Evolutionary conservation across 2,329 filamentous ascomycete species (phyloP).

Genomic region (Stagonosporopsis tanaceti): DNA sequence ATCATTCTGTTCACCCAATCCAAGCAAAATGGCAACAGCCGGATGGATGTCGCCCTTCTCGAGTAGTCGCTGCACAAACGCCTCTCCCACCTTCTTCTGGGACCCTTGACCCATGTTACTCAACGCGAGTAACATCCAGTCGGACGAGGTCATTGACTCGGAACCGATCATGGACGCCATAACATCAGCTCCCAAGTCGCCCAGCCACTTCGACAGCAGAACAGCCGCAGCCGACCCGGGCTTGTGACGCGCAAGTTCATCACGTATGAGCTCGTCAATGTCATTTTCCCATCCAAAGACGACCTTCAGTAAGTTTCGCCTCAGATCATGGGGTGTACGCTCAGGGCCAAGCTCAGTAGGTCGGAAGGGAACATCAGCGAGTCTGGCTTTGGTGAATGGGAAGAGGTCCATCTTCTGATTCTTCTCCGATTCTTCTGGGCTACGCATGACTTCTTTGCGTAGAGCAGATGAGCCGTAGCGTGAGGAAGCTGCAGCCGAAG

Average conservation of each 20-base stretch:
- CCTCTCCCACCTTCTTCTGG: conserved; percentile 87
- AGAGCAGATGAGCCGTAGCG: conserved; percentile 70
- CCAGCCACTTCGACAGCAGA: conserved; percentile 90
- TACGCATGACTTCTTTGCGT: conserved; percentile 80
- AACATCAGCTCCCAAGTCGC: conserved; percentile 81
- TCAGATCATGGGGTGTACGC: conserved; percentile 72
- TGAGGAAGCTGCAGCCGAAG: conserved; percentile 58
- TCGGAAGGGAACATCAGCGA: conserved; percentile 84
- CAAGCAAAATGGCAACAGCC: conserved; percentile 89
- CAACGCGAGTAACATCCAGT: conserved; percentile 96
- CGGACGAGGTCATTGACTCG: conserved; percentile 87
- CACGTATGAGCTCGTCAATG: conserved; percentile 79
- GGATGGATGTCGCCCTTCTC: conserved; percentile 91
- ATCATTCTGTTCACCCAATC: conserved; percentile 90
- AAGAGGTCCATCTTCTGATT: conserved; percentile 76
- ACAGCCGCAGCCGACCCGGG: conserved; percentile 79
- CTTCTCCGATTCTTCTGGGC: conserved; percentile 73
- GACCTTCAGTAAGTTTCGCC: conserved; percentile 87
- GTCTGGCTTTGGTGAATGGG: conserved; percentile 79
- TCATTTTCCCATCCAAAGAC: conserved; percentile 96
- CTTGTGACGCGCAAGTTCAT: conserved; percentile 81
- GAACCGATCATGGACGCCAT: conserved; percentile 78
- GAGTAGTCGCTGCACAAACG: conserved; percentile 88
- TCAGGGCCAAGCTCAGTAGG: conserved; percentile 64
- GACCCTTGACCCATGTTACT: conserved; percentile 81